Evolutionary conservation across 129 eudicot species (phyloP), one percentile per base, ranked within the genome.

Genomic region (Lonicera japonica): DNA sequence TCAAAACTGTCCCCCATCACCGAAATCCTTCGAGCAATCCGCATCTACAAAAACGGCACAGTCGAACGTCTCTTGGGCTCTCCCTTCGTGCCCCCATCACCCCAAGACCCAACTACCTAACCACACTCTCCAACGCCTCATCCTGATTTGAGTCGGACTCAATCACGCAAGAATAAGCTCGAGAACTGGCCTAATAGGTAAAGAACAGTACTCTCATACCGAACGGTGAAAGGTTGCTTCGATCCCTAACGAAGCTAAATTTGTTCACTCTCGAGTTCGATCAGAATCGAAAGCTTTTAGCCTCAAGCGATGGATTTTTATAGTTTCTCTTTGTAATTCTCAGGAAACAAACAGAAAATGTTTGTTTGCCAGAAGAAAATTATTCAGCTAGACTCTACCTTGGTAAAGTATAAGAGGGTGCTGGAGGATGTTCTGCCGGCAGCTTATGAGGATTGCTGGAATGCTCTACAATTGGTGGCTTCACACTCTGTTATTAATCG

Each of bases 361-460:
- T 58, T 16, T 20, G 11, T 8, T 16, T 51, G 0, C 16, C 58
- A 22, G 80, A n/a, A 79, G 56, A 54, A 66, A 41, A 41, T 68
- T 6, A 17, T 81, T 8, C 63, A 38, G 25, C 16, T 75, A 73
- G 79, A 17, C 29, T 74, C 25, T 74, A 62, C 73, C 64, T 67
- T 80, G 10, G 82, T n/a, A n/a, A n/a, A 84, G 17, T 83, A 83
- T 56, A 56, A 82, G 59, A 46, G 61, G 12, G 89, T 82, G 25
- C 92, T 82, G 0, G 89, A 83, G 65, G 57, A 83, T 56, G 70
- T 41, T 40, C 21, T 83, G 5, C 85, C 89, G 9, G 64, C 73
- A 0, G 90, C 78, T n/a, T 79, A 79, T 45, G 41, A 79, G 22
- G 90, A 83, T 25, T 60, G 68, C 19, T 80, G 90, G 90, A 53